phyloP scores from a whole-genome alignment of 768 basidiomycete species.

The Tylopilus vinaceipallidus region DNA sequence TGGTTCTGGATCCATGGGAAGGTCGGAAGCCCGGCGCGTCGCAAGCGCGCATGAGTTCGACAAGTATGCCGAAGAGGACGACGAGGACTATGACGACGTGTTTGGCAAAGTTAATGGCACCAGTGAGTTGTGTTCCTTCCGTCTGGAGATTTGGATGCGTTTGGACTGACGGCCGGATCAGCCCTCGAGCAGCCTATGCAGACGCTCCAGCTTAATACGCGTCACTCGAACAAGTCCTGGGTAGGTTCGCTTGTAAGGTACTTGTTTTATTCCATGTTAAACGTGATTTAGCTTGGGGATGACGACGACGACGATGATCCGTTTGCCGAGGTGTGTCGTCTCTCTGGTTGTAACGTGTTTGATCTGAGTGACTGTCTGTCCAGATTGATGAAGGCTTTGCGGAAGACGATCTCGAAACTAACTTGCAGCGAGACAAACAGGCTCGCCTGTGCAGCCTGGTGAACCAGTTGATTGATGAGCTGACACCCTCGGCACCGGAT shows the following conservation, averaged over 20 bases:
- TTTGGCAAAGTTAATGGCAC: constrained; percentile 76
- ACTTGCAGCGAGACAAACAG: constrained; percentile 89
- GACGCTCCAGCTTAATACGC: constrained; percentile 80
- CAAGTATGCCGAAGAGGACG: constrained; percentile 87
- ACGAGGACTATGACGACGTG: constrained; percentile 93
- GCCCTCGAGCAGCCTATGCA: constrained; percentile 60
- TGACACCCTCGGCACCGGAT: constrained; percentile 78
- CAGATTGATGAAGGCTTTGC: constrained; percentile 92
- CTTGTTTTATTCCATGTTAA: neutral
- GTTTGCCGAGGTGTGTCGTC: constrained; percentile 74
- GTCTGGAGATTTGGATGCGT: neutral
- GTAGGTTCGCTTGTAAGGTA: constrained; percentile 36
- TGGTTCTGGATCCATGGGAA: constrained; percentile 57
- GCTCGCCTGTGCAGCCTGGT: constrained; percentile 82
- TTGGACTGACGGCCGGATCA: constrained; percentile 28
- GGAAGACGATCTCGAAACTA: constrained; percentile 89
- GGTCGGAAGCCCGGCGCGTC: constrained; percentile 56
- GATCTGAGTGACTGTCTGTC: constrained; percentile 5
- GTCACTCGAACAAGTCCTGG: constrained; percentile 90
- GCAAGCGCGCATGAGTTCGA: constrained; percentile 65
- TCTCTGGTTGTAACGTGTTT: neutral
- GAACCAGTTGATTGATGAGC: constrained; percentile 81
- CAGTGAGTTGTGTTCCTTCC: constrained; percentile 44
- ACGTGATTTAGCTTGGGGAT: constrained; percentile 58
- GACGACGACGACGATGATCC: constrained; percentile 93